Conservation (phyloP, 805 yeast species). For the Brettanomyces bruxellensis region DNA sequence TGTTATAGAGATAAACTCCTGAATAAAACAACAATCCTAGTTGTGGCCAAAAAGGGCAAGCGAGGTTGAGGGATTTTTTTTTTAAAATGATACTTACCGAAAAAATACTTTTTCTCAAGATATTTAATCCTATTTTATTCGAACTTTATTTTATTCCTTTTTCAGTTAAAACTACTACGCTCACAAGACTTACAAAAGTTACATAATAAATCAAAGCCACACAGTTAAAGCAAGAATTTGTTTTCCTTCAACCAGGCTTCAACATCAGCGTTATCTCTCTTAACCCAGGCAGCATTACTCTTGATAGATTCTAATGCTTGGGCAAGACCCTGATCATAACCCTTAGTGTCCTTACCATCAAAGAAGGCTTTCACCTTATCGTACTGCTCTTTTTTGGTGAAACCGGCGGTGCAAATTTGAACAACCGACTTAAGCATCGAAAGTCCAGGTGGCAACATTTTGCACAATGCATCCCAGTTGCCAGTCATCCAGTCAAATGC, state of each 20-base stretch:
- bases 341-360: constrained; percentile 39
- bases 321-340: constrained; percentile 48
- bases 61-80: no score
- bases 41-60: no score
- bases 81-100: no score
- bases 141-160: no score
- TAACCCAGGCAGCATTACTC: constrained; percentile 45
- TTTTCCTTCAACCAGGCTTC: constrained; percentile 33
- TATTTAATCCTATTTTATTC: no score
- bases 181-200: no score
- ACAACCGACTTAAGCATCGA: constrained; percentile 76
- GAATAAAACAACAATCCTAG: no score
- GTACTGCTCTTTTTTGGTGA: constrained; percentile 31
- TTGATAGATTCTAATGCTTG: constrained; percentile 51
- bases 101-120: no score
- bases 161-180: no score
- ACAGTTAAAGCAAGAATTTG: constrained; percentile 8
- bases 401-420: constrained; percentile 39
- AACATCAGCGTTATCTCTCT: constrained; percentile 39
- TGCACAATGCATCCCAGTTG: constrained; percentile 64
- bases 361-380: constrained; percentile 40
- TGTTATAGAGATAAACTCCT: no score
- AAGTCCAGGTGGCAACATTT: constrained; percentile 70
- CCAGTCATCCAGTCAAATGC: constrained; percentile 61
- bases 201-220: no score